Percentiles rank a stretch among this genome's conserved stretches.
These are phyloP conservation scores for Cornus suecica DNA, from an alignment of 148 eudicot species.

Conservation along the genomic window DNA sequence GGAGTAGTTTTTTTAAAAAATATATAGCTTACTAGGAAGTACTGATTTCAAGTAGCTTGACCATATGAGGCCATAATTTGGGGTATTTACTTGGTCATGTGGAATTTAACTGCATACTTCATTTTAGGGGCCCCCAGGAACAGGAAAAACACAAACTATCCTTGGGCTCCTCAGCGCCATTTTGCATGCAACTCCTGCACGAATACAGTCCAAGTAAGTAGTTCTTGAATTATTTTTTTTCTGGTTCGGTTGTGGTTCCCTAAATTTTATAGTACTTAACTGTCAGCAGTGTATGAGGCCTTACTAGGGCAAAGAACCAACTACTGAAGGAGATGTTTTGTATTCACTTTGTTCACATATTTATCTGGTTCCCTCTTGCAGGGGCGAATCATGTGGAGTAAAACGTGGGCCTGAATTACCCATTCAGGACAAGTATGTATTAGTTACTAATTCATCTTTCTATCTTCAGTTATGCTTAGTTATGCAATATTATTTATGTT, in stretches of 20 bases:
- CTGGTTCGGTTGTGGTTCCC: not conserved
- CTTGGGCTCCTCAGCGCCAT: constrained; percentile 94
- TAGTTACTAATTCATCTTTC: constrained; percentile 2
- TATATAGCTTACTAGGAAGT: not conserved
- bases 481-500: constrained; percentile 8
- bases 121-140: constrained; percentile 95
- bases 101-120: constrained; percentile 16
- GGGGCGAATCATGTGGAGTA: constrained; percentile 43
- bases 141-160: constrained; percentile 97
- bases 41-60: not conserved
- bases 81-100: not conserved
- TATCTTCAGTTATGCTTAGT: not conserved
- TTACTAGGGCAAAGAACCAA: not conserved
- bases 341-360: not conserved
- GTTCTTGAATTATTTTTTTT: not conserved
- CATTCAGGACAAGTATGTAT: constrained; percentile 67
- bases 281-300: not conserved
- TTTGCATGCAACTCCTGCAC: constrained; percentile 89
- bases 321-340: not conserved
- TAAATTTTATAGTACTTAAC: not conserved
- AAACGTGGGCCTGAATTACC: constrained; percentile 76
- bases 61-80: not conserved
- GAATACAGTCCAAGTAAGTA: constrained; percentile 66
- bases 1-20: not conserved
- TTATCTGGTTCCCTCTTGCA: constrained; percentile 27